phyloP scores from a whole-genome alignment of 805 yeast genomes.

The Cyberlindnera subsufficiens region DNA sequence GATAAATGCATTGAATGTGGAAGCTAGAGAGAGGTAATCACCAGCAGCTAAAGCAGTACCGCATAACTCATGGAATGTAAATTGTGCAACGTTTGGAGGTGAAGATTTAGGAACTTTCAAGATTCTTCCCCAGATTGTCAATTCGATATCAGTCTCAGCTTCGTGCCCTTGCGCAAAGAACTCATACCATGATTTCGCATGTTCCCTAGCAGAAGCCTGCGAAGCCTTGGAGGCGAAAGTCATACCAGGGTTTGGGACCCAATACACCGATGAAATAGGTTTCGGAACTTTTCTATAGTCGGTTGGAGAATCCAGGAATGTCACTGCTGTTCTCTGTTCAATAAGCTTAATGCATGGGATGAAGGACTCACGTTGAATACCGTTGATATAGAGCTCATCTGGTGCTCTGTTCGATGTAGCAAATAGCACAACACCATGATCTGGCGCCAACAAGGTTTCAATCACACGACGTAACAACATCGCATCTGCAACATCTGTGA shows the following conservation, averaged over 20 bases:
- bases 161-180: conserved; percentile 65
- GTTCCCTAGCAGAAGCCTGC: conserved; percentile 46
- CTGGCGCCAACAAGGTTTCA: conserved; percentile 57
- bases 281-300: conserved; percentile 88
- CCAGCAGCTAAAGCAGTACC: conserved; percentile 90
- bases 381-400: conserved; percentile 86
- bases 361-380: conserved; percentile 87
- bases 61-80: conserved; percentile 80
- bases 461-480: conserved; percentile 82
- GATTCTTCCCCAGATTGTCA: conserved; percentile 85
- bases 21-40: conserved; percentile 82
- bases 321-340: conserved; percentile 67
- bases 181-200: conserved; percentile 70
- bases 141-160: conserved; percentile 28
- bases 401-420: conserved; percentile 96
- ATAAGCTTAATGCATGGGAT: conserved; percentile 86
- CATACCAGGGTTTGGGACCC: conserved; percentile 62
- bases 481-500: conserved; percentile 97
- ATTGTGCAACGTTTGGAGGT: conserved; percentile 82
- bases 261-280: conserved; percentile 77
- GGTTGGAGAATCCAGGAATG: conserved; percentile 81
- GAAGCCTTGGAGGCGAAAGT: conserved; percentile 47
- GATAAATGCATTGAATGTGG: conserved; percentile 69
- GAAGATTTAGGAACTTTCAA: conserved; percentile 70
- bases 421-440: conserved; percentile 81